Evolutionary conservation across 306 rosid species (phyloP), one percentile per base, ranked within the genome.

Genomic region (Gynostemma pentaphyllum): DNA sequence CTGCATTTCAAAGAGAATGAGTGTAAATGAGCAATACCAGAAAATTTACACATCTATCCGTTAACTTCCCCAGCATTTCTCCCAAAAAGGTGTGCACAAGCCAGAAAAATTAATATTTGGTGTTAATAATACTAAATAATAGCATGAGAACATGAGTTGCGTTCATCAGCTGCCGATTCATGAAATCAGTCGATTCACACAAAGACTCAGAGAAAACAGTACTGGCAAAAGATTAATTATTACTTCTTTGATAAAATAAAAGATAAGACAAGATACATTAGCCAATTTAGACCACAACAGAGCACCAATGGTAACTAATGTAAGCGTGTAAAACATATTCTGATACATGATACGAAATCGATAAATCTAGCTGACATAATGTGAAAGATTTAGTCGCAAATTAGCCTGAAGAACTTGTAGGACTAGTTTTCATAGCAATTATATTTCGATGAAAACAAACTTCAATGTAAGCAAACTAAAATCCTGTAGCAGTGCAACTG

Each of bases 1-100:
- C 99, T 92, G 84, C 76, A 71, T 7, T 62, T 45, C 40, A 34
- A 61, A 61, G 28, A 23, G 26, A 45, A 37, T 1, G 45, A 5
- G 12, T 6, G 22, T 49, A 15, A 67, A 45, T 7, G 30, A 72
- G 47, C 24, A 23, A 23, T 51, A 18, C 40, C 2, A 40, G 26
- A 53, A 37, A 42, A 15, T 42, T 27, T 21, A 18, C n/a, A 16
- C 44, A 42, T 8, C 40, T 6, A 53, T 28, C 53, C 5, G 49
- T 13, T 21, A 60, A 5, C 13, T 10, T n/a, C 46, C 36, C 15
- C 23, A 12, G 39, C 49, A 70, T 28, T 16, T 46, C 68, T 18
- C 11, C 3, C 2, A 11, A 49, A 66, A 21, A 36, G 29, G 18
- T 57, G 22, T 21, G 9, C 34, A 19, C 14, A 57, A 36, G 29